Evolutionary conservation across 805 yeast genomes (phyloP).

Genomic region (Priceomyces medius): DNA sequence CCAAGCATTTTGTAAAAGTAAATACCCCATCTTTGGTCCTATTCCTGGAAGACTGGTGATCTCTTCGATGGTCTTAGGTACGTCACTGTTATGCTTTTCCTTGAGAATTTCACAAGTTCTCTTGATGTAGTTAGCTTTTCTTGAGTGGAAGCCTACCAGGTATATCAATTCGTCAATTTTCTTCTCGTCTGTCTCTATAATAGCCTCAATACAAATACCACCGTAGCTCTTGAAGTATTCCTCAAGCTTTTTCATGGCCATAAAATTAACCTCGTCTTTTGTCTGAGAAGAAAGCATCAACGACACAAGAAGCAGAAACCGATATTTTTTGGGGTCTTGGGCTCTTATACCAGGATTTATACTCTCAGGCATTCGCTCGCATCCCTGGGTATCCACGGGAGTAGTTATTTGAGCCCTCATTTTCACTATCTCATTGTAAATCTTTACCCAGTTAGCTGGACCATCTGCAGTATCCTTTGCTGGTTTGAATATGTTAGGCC

Average conservation of each 20-base stretch:
- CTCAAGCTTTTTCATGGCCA: slow-evolving; percentile 59
- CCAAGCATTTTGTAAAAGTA: slow-evolving; percentile 85
- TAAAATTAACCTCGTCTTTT: slow-evolving; percentile 79
- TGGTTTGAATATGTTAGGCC: neutral
- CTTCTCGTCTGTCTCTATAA: slow-evolving; percentile 48
- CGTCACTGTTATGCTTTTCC: slow-evolving; percentile 57
- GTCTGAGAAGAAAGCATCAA: slow-evolving; percentile 91
- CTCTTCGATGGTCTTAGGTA: slow-evolving; percentile 69
- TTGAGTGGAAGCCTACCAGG: slow-evolving; percentile 82
- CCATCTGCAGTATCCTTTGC: slow-evolving; percentile 5
- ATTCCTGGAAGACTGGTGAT: slow-evolving; percentile 80
- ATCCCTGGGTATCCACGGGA: slow-evolving; percentile 89
- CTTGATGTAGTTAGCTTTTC: slow-evolving; percentile 73
- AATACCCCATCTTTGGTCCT: slow-evolving; percentile 92
- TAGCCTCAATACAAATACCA: slow-evolving; percentile 60
- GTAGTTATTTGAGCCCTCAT: slow-evolving; percentile 70
- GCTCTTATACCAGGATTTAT: slow-evolving; percentile 34
- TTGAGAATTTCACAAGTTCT: slow-evolving; percentile 54
- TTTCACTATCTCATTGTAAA: slow-evolving; percentile 57
- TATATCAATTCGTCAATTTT: slow-evolving; percentile 65
- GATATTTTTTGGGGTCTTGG: slow-evolving; percentile 38
- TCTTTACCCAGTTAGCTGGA: slow-evolving; percentile 51
- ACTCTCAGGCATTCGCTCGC: slow-evolving; percentile 57
- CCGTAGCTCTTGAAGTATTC: slow-evolving; percentile 17
- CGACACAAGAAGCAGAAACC: slow-evolving; percentile 76